A percentile compares a stretch with the other conserved stretches of the same genome.
Conservation (phyloP, 306 rosid genomes). For the Geum urbanum region DNA sequence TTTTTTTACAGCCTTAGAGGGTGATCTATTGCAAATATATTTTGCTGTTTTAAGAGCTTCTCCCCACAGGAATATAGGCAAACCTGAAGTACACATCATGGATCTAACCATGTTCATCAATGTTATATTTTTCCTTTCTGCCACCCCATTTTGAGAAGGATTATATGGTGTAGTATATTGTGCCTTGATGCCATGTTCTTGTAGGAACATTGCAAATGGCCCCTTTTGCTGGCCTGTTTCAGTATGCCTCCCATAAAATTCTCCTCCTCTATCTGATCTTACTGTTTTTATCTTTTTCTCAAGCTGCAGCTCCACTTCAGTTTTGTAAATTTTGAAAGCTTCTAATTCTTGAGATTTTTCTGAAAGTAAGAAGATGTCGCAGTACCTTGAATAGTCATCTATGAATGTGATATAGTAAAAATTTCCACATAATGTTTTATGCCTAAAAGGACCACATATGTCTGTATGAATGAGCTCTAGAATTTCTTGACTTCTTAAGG, state of each 20-base stretch:
- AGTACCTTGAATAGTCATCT: too few relatives aligned
- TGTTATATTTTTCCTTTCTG: not conserved
- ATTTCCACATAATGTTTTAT: too few relatives aligned
- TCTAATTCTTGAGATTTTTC: too few relatives aligned
- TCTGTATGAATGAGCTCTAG: too few relatives aligned
- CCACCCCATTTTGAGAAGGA: not conserved
- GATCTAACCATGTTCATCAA: not conserved
- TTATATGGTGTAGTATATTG: not conserved
- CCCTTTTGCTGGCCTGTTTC: not conserved
- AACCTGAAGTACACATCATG: not conserved
- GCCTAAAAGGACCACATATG: too few relatives aligned
- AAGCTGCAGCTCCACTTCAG: too few relatives aligned
- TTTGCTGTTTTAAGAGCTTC: not conserved
- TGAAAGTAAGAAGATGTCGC: too few relatives aligned
- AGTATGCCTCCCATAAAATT: not conserved
- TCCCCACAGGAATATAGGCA: not conserved
- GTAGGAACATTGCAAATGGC: not conserved
- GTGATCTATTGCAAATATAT: not conserved
- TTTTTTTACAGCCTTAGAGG: not conserved
- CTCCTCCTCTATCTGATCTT: not conserved
- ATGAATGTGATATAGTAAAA: too few relatives aligned
- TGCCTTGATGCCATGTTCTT: not conserved
- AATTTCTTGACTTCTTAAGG: too few relatives aligned
- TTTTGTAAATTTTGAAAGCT: too few relatives aligned
- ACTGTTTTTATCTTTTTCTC: too few relatives aligned